phyloP scores from a whole-genome alignment of 2,329 filamentous ascomycete genomes.

The Colletotrichum sp. region DNA sequence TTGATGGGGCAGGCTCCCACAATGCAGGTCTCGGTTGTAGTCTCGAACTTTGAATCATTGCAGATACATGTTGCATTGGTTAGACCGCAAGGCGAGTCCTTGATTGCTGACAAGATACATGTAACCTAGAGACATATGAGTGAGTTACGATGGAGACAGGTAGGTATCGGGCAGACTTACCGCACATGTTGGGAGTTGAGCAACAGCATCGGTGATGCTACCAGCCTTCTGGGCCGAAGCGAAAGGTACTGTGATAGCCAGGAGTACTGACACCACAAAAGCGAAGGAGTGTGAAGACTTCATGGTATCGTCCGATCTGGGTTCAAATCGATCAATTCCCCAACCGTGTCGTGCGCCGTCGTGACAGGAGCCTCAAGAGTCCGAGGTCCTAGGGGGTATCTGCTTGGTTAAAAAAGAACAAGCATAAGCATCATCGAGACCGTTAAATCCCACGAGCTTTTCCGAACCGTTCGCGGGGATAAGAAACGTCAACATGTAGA shows the following conservation, averaged over 20 bases:
- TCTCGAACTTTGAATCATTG: background rate
- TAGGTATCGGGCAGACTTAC: slow-evolving; percentile 23
- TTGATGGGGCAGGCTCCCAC: background rate
- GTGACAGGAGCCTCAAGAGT: background rate
- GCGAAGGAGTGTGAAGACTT: background rate
- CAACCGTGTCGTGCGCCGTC: background rate
- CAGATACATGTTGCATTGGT: slow-evolving; percentile 11
- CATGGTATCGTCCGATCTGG: background rate
- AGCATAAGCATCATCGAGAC: background rate
- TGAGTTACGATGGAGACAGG: background rate
- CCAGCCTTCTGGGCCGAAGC: background rate
- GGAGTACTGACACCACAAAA: background rate
- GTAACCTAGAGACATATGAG: background rate
- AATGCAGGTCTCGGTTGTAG: slow-evolving; percentile 6
- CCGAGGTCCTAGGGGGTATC: background rate
- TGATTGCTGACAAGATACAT: background rate
- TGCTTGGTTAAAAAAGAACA: background rate
- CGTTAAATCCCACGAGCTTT: background rate
- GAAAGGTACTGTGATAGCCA: background rate
- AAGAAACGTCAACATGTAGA: background rate
- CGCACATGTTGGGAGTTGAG: slow-evolving; percentile 32
- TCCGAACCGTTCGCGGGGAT: background rate
- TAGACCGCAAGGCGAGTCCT: background rate
- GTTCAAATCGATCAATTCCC: background rate
- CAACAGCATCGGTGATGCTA: slow-evolving; percentile 10